Conservation (phyloP, 768 basidiomycete species). For the Xanthoconium purpureum region DNA sequence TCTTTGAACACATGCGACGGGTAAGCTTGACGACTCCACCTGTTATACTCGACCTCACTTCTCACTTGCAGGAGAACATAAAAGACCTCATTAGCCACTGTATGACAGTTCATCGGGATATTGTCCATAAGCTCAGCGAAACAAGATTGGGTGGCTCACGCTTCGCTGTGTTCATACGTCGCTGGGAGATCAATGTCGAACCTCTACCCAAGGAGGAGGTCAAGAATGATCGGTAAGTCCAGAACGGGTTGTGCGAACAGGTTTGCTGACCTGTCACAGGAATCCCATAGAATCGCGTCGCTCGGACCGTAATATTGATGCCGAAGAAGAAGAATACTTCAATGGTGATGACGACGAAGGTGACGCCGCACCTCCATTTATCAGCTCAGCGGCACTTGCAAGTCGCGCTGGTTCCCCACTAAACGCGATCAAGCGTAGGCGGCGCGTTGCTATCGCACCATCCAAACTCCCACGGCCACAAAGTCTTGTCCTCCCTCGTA, state of each 20-base stretch:
- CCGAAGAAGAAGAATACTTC: constrained; percentile 92
- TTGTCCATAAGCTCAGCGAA: constrained; percentile 61
- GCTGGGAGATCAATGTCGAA: constrained; percentile 92
- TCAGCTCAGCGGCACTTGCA: constrained; percentile 27
- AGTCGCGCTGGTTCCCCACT: constrained; percentile 31
- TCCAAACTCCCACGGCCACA: constrained; percentile 48
- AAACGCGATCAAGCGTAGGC: constrained; percentile 56
- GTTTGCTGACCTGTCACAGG: constrained; percentile 30
- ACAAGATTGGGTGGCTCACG: constrained; percentile 60
- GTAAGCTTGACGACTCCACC: constrained; percentile 41
- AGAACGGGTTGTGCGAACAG: constrained; percentile 6
- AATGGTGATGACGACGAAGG: constrained; percentile 83
- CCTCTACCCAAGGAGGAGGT: constrained; percentile 55
- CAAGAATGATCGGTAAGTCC: constrained; percentile 49
- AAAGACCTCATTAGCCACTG: constrained; percentile 82
- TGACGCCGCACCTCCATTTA: constrained; percentile 37
- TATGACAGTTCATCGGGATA: constrained; percentile 71
- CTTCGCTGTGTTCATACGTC: constrained; percentile 69
- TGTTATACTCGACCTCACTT: constrained; percentile 3
- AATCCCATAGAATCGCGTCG: constrained; percentile 38
- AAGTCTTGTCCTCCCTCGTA: constrained; percentile 39
- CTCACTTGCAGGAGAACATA: constrained; percentile 69
- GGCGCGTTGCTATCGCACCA: constrained; percentile 44
- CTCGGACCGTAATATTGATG: constrained; percentile 52
- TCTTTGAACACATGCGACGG: constrained; percentile 87